These are phyloP conservation scores for Naganishia randhawae DNA, from an alignment of 768 basidiomycete species.

Conservation along the genomic window DNA sequence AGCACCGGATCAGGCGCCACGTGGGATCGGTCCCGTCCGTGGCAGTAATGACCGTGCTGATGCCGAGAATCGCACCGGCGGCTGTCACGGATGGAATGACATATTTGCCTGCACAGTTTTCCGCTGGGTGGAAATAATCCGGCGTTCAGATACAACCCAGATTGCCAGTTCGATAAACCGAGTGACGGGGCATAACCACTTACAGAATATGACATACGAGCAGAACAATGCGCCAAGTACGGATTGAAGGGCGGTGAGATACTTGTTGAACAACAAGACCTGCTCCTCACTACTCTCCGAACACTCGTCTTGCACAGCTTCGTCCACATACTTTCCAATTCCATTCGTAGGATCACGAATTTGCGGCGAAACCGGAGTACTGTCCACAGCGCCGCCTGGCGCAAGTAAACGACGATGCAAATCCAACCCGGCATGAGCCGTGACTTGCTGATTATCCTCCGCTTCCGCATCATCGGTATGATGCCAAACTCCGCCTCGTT, in stretches of 20 bases:
- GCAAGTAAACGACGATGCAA: constrained; percentile 47
- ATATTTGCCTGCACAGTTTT: constrained; percentile 17
- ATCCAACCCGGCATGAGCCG: constrained; percentile 38
- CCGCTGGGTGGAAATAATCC: constrained; percentile 5
- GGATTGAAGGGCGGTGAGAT: constrained; percentile 81
- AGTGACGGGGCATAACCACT: constrained; percentile 36
- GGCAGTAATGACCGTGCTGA: constrained; percentile 62
- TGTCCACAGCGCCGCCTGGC: constrained; percentile 29
- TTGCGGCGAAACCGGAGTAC: neutral
- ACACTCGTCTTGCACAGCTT: neutral
- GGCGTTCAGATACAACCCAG: neutral
- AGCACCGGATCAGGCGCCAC: constrained; percentile 69
- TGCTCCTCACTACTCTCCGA: constrained; percentile 32
- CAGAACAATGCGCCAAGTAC: constrained; percentile 75
- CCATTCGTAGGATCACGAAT: neutral
- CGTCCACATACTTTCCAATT: neutral
- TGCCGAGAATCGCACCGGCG: constrained; percentile 58
- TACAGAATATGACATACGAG: constrained; percentile 71
- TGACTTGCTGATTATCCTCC: constrained; percentile 32
- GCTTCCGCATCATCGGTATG: constrained; percentile 30
- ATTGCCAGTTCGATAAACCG: constrained; percentile 55
- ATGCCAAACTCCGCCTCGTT: constrained; percentile 5
- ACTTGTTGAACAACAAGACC: constrained; percentile 55
- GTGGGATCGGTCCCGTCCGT: constrained; percentile 60
- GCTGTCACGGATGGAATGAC: constrained; percentile 55